phyloP scores from a whole-genome alignment of 1,284 basidiomycete genomes.

The Trichosporon sp. region DNA sequence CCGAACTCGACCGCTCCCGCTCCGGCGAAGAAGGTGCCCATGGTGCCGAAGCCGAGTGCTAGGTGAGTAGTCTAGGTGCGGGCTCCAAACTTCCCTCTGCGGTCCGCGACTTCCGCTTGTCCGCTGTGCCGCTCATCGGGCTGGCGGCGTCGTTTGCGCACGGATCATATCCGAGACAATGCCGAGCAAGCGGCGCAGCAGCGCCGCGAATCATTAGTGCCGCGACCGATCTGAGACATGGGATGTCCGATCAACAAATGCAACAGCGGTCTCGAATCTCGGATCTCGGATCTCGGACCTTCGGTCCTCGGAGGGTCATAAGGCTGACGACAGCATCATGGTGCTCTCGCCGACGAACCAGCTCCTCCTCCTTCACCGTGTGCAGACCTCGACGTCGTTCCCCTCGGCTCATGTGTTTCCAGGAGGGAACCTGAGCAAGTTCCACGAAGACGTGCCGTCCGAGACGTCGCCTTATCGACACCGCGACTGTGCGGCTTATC shows the following conservation, averaged over 20 bases:
- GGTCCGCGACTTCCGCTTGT: not conserved
- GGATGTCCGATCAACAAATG: not conserved
- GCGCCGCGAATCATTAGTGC: no score
- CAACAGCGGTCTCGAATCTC: no score
- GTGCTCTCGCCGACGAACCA: constrained; percentile 13
- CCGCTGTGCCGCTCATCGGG: not conserved
- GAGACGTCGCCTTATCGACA: constrained; percentile 4
- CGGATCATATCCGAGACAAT: no score
- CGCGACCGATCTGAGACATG: no score
- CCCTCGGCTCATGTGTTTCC: constrained; percentile 12
- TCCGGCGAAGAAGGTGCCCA: not conserved
- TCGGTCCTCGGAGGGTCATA: not conserved
- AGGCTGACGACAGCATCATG: constrained; percentile 10
- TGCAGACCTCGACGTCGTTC: constrained; percentile 6
- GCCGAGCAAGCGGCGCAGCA: no score
- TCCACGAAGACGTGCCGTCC: constrained; percentile 12
- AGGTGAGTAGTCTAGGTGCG: no score
- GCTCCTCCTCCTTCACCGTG: constrained; percentile 13
- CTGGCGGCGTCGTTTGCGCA: no score
- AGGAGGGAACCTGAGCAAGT: constrained; percentile 9
- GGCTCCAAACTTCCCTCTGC: not conserved
- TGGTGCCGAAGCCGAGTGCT: not conserved
- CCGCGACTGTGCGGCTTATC: constrained; percentile 11
- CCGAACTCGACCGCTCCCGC: not conserved
- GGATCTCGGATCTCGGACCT: not conserved